phyloP scores from a whole-genome alignment of 177 flowering plant genomes.

The Vitis hybrid region DNA sequence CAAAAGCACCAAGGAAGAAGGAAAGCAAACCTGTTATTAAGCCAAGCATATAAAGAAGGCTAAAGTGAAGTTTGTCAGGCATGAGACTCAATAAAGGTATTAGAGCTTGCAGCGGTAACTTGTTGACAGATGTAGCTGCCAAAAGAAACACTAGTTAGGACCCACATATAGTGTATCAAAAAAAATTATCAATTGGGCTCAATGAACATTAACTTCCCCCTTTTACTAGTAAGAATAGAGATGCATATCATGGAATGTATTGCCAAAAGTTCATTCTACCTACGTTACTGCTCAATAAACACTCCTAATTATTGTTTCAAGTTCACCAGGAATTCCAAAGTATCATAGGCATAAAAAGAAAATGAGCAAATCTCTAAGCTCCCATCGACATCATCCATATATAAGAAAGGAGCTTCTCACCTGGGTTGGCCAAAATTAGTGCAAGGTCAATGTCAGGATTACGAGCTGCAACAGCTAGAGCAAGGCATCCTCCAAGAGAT shows the following conservation, averaged over 20 bases:
- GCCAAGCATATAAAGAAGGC: constrained; percentile 31
- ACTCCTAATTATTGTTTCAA: no score
- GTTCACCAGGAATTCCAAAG: no score
- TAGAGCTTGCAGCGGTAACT: constrained; percentile 44
- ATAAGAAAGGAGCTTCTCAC: constrained; percentile 23
- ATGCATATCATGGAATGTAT: no score
- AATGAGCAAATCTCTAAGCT: no score
- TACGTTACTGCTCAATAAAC: no score
- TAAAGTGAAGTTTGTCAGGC: constrained; percentile 35
- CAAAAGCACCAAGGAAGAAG: not conserved
- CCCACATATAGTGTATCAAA: not conserved
- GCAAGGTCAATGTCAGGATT: constrained; percentile 66
- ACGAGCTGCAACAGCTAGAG: constrained; percentile 75
- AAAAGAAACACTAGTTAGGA: constrained; percentile 9
- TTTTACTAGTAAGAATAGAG: no score
- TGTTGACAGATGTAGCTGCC: constrained; percentile 63
- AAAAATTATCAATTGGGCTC: no score
- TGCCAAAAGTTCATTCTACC: no score
- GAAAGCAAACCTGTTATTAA: constrained; percentile 39
- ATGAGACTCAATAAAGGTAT: constrained; percentile 39
- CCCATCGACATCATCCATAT: no score
- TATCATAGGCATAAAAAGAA: no score
- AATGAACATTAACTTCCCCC: no score
- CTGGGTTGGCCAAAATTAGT: constrained; percentile 73
- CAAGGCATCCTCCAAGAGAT: constrained; percentile 76